phyloP scores from a whole-genome alignment of 192 early-diverging fungal species.

The Coemansia sp. region DNA sequence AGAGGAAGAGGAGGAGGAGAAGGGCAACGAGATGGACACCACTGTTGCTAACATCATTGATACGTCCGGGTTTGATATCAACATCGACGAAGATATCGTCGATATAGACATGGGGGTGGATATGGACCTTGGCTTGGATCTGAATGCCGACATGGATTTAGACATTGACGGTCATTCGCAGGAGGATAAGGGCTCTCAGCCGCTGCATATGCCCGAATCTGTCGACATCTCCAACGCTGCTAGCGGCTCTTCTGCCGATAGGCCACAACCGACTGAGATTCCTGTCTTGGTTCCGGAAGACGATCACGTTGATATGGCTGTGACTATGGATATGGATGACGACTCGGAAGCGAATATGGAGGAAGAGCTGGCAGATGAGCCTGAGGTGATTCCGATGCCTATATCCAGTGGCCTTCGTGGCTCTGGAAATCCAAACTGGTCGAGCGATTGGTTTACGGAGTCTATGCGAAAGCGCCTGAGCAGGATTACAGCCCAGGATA shows the following conservation, averaged over 20 bases:
- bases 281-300: not conserved
- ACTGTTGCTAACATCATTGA: not conserved
- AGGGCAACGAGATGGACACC: not conserved
- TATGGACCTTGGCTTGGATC: constrained; percentile 36
- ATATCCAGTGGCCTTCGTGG: constrained; percentile 49
- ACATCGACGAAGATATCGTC: constrained; percentile 39
- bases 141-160: constrained; percentile 30
- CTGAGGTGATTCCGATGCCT: constrained; percentile 23
- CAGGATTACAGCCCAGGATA: constrained; percentile 37
- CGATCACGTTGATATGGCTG: too few species aligned
- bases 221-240: not conserved
- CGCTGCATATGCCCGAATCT: not conserved
- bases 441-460: constrained; percentile 44
- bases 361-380: constrained; percentile 2
- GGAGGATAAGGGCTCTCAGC: not conserved
- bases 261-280: not conserved
- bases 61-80: constrained; percentile 15
- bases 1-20: not conserved
- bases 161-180: constrained; percentile 16
- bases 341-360: not conserved
- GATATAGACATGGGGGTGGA: constrained; percentile 48
- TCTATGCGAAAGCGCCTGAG: constrained; percentile 39
- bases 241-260: not conserved
- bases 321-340: not conserved
- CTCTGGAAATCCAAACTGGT: constrained; percentile 39